Percentiles rank a stretch among this genome's conserved stretches.
These are phyloP conservation scores for Syncephalastrum racemosum DNA, from an alignment of 371 early-diverging fungal genomes.

Conservation along the genomic window DNA sequence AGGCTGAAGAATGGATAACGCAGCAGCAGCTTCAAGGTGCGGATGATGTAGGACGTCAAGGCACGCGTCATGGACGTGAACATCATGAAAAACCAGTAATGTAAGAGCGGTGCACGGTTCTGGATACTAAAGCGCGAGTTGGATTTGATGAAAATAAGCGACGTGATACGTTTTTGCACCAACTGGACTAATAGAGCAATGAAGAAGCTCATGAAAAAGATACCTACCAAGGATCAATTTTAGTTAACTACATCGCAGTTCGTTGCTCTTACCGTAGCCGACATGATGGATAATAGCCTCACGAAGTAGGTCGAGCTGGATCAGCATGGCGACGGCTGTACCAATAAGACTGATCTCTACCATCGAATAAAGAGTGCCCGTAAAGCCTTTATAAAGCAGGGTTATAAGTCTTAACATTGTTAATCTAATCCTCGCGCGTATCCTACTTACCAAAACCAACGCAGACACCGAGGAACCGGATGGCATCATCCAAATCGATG, in stretches of 20 bases:
- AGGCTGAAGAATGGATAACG: constrained; percentile 48
- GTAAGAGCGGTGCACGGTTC: constrained; percentile 41
- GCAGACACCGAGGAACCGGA: constrained; percentile 47
- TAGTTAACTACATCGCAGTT: too few species aligned
- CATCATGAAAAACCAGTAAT: constrained; percentile 57
- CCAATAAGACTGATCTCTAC: constrained; percentile 39
- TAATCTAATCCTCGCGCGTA: neutral
- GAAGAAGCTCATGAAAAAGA: constrained; percentile 47
- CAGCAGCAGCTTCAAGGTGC: constrained; percentile 37
- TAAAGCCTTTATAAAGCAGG: constrained; percentile 27
- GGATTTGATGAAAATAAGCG: constrained; percentile 36
- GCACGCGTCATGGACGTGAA: constrained; percentile 51
- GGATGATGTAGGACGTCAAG: constrained; percentile 48
- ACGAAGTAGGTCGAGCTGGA: constrained; percentile 34
- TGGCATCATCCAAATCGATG: constrained; percentile 49
- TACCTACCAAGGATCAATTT: too few species aligned
- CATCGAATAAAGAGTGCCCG: constrained; percentile 49
- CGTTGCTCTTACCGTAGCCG: constrained; percentile 23
- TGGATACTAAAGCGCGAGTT: constrained; percentile 32
- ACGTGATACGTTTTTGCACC: constrained; percentile 45
- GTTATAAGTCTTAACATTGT: neutral
- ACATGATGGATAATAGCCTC: constrained; percentile 30
- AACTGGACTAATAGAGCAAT: constrained; percentile 43
- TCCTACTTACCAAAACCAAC: constrained; percentile 41
- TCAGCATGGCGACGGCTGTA: constrained; percentile 24